A percentile compares a stretch with the other conserved stretches of the same genome.
Conservation (phyloP, 768 basidiomycete genomes). For the Pholiota microspora region DNA sequence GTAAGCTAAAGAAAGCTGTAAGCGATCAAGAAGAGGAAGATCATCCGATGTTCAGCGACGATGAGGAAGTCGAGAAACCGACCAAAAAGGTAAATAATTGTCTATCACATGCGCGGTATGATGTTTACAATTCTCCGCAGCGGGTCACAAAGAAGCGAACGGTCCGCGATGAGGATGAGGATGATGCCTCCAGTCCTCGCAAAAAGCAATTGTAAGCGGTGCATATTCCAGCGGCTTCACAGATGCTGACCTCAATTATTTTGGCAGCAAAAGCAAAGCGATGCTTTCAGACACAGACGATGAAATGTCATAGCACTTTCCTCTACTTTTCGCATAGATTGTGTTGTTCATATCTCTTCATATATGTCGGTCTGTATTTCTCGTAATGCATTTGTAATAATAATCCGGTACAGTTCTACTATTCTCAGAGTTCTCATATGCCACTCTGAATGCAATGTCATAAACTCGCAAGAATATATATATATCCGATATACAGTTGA, state of each 20-base stretch:
- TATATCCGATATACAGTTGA: conserved; percentile 1
- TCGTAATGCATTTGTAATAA: conserved; percentile 7
- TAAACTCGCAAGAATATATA: too few relatives aligned
- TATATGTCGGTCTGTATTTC: not conserved
- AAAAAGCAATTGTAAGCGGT: conserved; percentile 74
- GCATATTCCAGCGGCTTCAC: conserved; percentile 3
- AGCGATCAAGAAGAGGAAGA: conserved; percentile 61
- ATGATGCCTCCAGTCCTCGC: conserved; percentile 54
- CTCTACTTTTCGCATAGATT: not conserved
- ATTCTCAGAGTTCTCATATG: too few relatives aligned
- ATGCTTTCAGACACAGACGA: conserved; percentile 87
- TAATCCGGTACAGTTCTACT: too few relatives aligned
- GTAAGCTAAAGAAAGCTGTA: conserved; percentile 64
- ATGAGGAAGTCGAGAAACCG: conserved; percentile 64
- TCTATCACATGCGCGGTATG: not conserved
- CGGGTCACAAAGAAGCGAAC: conserved; percentile 68
- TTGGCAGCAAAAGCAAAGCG: conserved; percentile 80
- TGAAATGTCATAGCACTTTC: conserved; percentile 49
- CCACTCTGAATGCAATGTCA: too few relatives aligned
- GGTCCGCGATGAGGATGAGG: conserved; percentile 79
- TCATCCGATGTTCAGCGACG: conserved; percentile 67
- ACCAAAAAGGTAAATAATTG: conserved; percentile 60
- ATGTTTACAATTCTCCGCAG: conserved; percentile 28
- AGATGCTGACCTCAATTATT: conserved; percentile 4
- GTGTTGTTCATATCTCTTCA: conserved; percentile 1